Conservation (phyloP, 306 rosid genomes). For the Vachellia collinsii region DNA sequence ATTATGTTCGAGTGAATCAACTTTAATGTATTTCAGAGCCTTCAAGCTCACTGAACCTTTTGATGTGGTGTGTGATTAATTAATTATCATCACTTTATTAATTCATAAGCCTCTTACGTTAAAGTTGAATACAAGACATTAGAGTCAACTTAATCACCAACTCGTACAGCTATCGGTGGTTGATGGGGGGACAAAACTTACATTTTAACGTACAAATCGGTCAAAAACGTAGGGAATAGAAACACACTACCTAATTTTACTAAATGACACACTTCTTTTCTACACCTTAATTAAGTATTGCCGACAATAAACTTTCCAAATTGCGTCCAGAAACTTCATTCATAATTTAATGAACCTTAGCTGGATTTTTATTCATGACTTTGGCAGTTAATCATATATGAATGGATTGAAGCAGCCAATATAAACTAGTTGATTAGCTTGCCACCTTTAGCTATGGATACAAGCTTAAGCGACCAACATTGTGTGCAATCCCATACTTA, state of each 20-base stretch:
- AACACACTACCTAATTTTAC: not conserved
- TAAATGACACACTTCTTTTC: not conserved
- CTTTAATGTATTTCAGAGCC: not conserved
- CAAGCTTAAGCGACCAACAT: not conserved
- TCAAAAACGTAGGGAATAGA: not conserved
- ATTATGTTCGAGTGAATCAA: not conserved
- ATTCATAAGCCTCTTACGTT: not conserved
- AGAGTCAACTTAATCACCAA: not conserved
- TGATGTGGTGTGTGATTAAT: not conserved
- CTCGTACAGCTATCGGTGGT: not conserved
- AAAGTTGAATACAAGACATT: not conserved
- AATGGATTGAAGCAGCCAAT: not conserved
- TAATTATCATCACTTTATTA: not conserved
- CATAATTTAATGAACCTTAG: not conserved
- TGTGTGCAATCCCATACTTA: not conserved
- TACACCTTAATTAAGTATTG: not conserved
- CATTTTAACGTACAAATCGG: not conserved
- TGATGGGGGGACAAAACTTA: not conserved
- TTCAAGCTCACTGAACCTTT: not conserved
- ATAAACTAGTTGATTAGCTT: not conserved
- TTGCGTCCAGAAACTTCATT: not conserved
- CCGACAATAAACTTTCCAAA: not conserved
- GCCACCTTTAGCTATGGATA: not conserved
- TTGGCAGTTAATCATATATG: not conserved
- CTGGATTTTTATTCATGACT: not conserved